Conservation (phyloP, 164 flowering plant species). For the Brasenia schreberi region DNA sequence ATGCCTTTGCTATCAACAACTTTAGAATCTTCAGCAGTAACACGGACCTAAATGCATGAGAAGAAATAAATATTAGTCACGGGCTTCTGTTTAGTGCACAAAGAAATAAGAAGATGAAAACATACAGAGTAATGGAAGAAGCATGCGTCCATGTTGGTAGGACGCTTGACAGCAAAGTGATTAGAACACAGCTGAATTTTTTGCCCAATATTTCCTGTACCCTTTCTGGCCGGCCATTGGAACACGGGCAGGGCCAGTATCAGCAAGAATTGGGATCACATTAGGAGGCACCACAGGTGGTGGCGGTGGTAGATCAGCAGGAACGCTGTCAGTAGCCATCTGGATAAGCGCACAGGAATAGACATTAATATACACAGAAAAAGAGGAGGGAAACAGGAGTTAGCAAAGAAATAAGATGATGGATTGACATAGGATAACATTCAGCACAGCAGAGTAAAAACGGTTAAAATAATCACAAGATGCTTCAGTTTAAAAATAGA, state of each 20-base stretch:
- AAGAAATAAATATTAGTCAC: background rate
- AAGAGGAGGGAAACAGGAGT: too few species aligned
- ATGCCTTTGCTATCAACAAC: conserved; percentile 83
- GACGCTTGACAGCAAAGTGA: conserved; percentile 63
- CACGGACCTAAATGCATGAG: conserved; percentile 26
- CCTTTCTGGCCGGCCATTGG: conserved; percentile 64
- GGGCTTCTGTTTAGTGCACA: background rate
- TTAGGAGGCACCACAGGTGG: conserved; percentile 59
- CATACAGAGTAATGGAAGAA: conserved; percentile 92
- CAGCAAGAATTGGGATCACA: conserved; percentile 39
- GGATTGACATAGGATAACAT: too few species aligned
- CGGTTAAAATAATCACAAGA: too few species aligned
- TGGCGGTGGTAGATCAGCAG: conserved; percentile 55
- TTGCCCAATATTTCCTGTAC: conserved; percentile 53
- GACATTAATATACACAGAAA: too few species aligned
- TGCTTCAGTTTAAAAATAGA: too few species aligned
- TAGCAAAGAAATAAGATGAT: too few species aligned
- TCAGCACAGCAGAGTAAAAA: too few species aligned
- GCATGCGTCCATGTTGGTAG: conserved; percentile 32
- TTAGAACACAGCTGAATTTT: conserved; percentile 51
- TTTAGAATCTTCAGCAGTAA: conserved; percentile 73
- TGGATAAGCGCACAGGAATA: background rate
- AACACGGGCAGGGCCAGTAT: conserved; percentile 16
- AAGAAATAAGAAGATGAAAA: background rate
- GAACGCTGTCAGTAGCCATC: background rate